Conservation (phyloP, 768 basidiomycete genomes). For the Kwoniella mangroviensis region DNA sequence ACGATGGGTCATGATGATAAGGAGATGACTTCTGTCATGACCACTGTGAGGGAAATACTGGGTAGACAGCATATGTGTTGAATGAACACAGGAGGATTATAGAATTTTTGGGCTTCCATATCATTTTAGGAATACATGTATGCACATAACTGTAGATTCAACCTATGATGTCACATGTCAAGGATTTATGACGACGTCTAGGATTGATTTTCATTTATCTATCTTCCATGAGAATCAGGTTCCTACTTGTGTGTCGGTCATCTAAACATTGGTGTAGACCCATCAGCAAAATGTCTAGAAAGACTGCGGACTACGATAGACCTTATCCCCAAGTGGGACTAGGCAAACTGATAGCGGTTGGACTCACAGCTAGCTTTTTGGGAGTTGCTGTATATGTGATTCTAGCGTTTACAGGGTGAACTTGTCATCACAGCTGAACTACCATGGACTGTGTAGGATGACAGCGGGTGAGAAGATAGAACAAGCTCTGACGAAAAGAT, state of each 20-base stretch:
- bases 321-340: conserved; percentile 9
- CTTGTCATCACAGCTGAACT: no score
- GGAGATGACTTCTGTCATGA: conserved; percentile 13
- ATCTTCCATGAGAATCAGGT: background rate
- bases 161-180: background rate
- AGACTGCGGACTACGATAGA: conserved; percentile 17
- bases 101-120: background rate
- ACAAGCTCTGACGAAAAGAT: conserved; percentile 24
- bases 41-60: conserved; percentile 15
- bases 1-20: conserved; percentile 23
- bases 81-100: background rate
- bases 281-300: conserved; percentile 8
- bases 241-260: background rate
- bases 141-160: background rate
- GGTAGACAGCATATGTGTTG: conserved; percentile 21
- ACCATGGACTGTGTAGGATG: conserved; percentile 15
- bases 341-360: conserved; percentile 3
- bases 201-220: no score
- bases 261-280: background rate
- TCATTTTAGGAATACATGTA: background rate
- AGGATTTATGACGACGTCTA: background rate
- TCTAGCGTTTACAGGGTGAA: no score
- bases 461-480: conserved; percentile 30
- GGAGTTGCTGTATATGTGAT: conserved; percentile 16
- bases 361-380: conserved; percentile 9